Evolutionary conservation across 768 basidiomycete species (phyloP).

Genomic region (Coprinopsis cinerea): DNA sequence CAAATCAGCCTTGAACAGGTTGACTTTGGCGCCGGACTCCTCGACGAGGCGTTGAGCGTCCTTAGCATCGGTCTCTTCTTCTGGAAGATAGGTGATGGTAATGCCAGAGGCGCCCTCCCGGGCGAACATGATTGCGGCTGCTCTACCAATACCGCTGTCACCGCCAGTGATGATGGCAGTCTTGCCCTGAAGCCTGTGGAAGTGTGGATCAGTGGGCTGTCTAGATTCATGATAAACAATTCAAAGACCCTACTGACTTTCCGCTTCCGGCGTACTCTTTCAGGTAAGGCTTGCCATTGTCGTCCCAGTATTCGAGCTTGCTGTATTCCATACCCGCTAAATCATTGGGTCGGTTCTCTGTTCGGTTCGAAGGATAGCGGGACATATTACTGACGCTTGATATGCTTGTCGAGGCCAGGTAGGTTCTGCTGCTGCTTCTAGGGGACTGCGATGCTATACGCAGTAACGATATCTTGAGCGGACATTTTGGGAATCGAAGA

Average conservation of each 20-base stretch:
- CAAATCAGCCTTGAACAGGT: conserved; percentile 36
- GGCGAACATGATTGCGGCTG: conserved; percentile 45
- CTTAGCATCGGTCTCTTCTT: conserved; percentile 51
- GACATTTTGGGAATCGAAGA: conserved; percentile 17
- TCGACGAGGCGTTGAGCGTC: conserved; percentile 43
- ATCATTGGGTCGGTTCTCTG: background rate
- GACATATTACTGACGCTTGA: conserved; percentile 31
- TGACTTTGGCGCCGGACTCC: conserved; percentile 30
- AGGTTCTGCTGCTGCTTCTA: conserved; percentile 40
- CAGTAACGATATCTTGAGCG: conserved; percentile 27
- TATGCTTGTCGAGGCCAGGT: conserved; percentile 44
- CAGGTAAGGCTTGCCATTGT: conserved; percentile 43
- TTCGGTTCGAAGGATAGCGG: conserved; percentile 11
- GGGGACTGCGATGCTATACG: conserved; percentile 29
- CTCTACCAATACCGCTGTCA: conserved; percentile 47
- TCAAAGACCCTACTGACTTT: conserved; percentile 24
- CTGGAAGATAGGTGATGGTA: conserved; percentile 47
- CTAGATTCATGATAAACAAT: background rate
- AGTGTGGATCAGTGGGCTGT: background rate
- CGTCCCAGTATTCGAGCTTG: conserved; percentile 42
- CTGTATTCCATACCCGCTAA: conserved; percentile 32
- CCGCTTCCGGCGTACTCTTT: conserved; percentile 46
- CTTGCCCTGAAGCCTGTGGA: conserved; percentile 30
- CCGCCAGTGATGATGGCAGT: conserved; percentile 32
- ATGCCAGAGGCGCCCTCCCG: conserved; percentile 46